Evolutionary conservation across 2,329 filamentous ascomycete genomes (phyloP).

Genomic region (Alternaria sp.): DNA sequence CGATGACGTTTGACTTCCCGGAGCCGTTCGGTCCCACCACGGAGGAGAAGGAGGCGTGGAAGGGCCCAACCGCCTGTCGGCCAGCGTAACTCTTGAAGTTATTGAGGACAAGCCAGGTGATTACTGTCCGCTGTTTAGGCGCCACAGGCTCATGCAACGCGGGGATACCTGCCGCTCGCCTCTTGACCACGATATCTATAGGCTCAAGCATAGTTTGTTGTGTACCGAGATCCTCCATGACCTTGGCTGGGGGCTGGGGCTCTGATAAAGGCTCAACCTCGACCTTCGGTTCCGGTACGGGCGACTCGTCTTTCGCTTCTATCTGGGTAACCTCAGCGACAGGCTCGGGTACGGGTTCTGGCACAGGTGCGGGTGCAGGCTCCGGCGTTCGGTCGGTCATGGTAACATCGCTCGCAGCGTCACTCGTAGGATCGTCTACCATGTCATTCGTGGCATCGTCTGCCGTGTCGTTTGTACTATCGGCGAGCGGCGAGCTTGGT

Average conservation of each 20-base stretch:
- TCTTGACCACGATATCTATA: conserved; percentile 92
- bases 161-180: conserved; percentile 68
- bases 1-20: conserved; percentile 98
- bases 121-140: conserved; percentile 86
- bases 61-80: conserved; percentile 91
- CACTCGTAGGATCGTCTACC: conserved; percentile 50
- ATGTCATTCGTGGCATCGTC: conserved; percentile 60
- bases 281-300: conserved; percentile 24
- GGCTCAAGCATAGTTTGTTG: conserved; percentile 81
- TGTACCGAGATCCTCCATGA: conserved; percentile 73
- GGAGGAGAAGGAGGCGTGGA: conserved; percentile 95
- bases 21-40: conserved; percentile 98
- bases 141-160: conserved; percentile 74
- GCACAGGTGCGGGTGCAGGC: conserved; percentile 36
- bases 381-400: conserved; percentile 63
- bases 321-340: conserved; percentile 76
- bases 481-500: conserved; percentile 66
- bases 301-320: conserved; percentile 64
- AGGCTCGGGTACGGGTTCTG: conserved; percentile 38
- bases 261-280: conserved; percentile 50
- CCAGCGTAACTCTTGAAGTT: conserved; percentile 99
- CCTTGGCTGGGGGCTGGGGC: conserved; percentile 24
- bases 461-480: conserved; percentile 67
- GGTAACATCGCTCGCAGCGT: conserved; percentile 69
- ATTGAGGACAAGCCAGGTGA: conserved; percentile 87